Evolutionary conservation across 805 yeast species (phyloP).

Genomic region (Saccharomycopsis fermentans): DNA sequence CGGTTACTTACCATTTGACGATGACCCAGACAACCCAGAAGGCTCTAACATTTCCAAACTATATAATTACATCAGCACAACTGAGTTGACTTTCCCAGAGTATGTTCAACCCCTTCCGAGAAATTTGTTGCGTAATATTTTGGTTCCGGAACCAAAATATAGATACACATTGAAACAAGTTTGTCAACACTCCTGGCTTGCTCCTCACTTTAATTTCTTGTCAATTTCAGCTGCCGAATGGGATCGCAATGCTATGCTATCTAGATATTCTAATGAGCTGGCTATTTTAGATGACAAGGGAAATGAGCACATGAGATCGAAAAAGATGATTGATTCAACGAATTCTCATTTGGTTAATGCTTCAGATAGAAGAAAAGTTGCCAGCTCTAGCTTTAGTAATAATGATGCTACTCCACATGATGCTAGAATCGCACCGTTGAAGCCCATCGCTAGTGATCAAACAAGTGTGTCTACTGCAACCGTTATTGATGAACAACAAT

Average conservation of each 20-base stretch:
- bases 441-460: not conserved
- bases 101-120: constrained; percentile 84
- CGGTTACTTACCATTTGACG: constrained; percentile 95
- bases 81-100: constrained; percentile 92
- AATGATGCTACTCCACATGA: not conserved
- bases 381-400: not conserved
- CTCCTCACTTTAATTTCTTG: constrained; percentile 73
- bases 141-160: constrained; percentile 74
- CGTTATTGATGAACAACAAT: not conserved
- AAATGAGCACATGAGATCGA: not conserved
- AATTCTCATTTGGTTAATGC: not conserved
- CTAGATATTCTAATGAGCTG: not conserved
- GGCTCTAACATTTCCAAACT: constrained; percentile 87
- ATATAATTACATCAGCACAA: constrained; percentile 83
- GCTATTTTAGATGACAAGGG: not conserved
- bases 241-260: constrained; percentile 42
- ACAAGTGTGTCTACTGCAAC: not conserved
- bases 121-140: constrained; percentile 74
- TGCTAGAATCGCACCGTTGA: not conserved
- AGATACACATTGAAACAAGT: constrained; percentile 63
- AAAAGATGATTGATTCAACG: not conserved
- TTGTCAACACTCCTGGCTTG: constrained; percentile 78
- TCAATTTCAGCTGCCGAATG: constrained; percentile 83
- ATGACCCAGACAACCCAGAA: constrained; percentile 93
- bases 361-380: constrained; percentile 2